Conservation (phyloP, 164 flowering plant genomes). For the Annona squamosa region DNA sequence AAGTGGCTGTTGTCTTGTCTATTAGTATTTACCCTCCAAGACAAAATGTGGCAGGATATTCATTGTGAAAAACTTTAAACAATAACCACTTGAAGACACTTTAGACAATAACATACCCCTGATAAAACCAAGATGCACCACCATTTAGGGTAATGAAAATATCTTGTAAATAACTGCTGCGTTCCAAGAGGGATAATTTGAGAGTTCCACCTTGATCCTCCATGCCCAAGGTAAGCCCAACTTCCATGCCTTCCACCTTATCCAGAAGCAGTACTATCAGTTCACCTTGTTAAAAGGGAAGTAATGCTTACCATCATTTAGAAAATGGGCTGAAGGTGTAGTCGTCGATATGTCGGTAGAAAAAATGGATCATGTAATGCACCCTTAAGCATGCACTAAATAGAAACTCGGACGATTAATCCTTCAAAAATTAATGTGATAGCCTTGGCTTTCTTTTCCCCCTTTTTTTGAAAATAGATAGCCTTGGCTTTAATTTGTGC, state of each 20-base stretch:
- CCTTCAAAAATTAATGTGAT: no score
- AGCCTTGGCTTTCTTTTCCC: no score
- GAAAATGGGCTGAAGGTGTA: background rate
- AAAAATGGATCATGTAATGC: background rate
- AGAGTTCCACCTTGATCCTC: slow-evolving; percentile 56
- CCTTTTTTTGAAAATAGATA: no score
- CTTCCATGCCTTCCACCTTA: slow-evolving; percentile 90
- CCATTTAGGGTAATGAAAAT: slow-evolving; percentile 72
- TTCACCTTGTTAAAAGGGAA: slow-evolving; percentile 14
- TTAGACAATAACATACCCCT: slow-evolving; percentile 51
- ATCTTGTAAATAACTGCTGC: slow-evolving; percentile 63
- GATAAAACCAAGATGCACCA: slow-evolving; percentile 97
- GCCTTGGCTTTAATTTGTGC: no score
- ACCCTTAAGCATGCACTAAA: background rate
- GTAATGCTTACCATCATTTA: slow-evolving; percentile 6
- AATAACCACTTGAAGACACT: background rate
- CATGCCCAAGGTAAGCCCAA: slow-evolving; percentile 66
- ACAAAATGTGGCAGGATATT: background rate
- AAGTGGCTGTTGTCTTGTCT: background rate
- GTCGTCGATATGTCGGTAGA: background rate
- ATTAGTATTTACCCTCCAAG: background rate
- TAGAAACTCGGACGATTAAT: background rate
- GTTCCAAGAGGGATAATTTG: slow-evolving; percentile 48
- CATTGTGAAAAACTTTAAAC: background rate
- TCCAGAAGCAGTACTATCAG: slow-evolving; percentile 22